Percentiles rank a stretch among this genome's conserved stretches.
Conservation (phyloP, 1,139 yeast genomes). For the Suhomyces chickasaworum region DNA sequence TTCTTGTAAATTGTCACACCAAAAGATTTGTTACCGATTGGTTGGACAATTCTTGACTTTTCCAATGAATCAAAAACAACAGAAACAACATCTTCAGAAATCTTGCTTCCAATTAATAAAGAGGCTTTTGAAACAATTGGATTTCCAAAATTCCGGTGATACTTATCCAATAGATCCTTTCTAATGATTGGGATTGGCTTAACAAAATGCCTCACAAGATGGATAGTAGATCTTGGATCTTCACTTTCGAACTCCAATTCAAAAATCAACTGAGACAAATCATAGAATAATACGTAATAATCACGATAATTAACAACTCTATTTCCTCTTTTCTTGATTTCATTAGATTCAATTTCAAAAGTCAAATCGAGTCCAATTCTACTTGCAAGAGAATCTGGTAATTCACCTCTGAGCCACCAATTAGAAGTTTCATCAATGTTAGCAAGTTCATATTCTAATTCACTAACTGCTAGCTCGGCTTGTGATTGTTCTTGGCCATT, state of each 20-base stretch:
- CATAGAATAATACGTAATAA: conserved; percentile 72
- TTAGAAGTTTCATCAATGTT: conserved; percentile 37
- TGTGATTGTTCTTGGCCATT: conserved; percentile 26
- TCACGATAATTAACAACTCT: conserved; percentile 56
- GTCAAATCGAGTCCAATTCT: conserved; percentile 51
- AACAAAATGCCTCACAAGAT: conserved; percentile 42
- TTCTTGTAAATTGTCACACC: conserved; percentile 75
- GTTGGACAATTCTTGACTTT: conserved; percentile 40
- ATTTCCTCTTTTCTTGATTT: conserved; percentile 59
- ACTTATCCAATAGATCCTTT: conserved; percentile 52
- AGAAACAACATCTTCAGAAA: conserved; percentile 23
- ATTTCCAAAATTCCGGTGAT: conserved; percentile 49
- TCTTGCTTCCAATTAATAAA: conserved; percentile 39
- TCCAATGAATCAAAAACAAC: conserved; percentile 24
- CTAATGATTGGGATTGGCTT: conserved; percentile 52
- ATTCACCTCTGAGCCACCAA: conserved; percentile 68
- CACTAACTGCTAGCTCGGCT: conserved; percentile 32
- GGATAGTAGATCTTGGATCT: conserved; percentile 58
- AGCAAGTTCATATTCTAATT: conserved; percentile 35
- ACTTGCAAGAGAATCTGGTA: conserved; percentile 57
- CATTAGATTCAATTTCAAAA: conserved; percentile 66
- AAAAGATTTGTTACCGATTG: conserved; percentile 67
- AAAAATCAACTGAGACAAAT: conserved; percentile 66
- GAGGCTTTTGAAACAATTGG: conserved; percentile 46
- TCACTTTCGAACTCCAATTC: conserved; percentile 56